Conservation (phyloP, 805 yeast genomes). For the Pichia rugopelliculosa region DNA sequence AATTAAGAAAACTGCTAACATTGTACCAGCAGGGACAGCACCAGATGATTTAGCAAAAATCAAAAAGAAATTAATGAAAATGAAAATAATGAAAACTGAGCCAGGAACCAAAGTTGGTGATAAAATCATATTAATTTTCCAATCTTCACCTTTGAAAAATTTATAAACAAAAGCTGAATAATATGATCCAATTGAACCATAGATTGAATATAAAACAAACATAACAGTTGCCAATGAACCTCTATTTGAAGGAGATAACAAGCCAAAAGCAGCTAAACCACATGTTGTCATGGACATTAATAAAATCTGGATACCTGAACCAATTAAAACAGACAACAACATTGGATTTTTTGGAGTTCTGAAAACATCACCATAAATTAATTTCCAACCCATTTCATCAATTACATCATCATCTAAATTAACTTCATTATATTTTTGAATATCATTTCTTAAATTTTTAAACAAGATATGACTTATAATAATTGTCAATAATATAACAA, state of each 20-base stretch:
- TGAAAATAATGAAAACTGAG: constrained; percentile 49
- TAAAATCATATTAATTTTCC: constrained; percentile 79
- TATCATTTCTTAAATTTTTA: constrained; percentile 77
- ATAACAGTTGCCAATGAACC: constrained; percentile 88
- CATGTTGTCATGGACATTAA: constrained; percentile 69
- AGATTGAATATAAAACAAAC: constrained; percentile 75
- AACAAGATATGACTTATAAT: constrained; percentile 73
- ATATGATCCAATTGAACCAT: constrained; percentile 79
- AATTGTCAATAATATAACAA: constrained; percentile 68
- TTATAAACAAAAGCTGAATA: constrained; percentile 82
- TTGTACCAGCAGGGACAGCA: constrained; percentile 88
- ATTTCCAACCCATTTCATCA: constrained; percentile 96
- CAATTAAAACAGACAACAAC: constrained; percentile 71
- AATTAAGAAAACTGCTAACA: constrained; percentile 68
- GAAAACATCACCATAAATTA: constrained; percentile 92
- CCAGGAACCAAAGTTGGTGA: constrained; percentile 90
- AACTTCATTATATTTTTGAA: constrained; percentile 80
- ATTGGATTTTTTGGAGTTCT: constrained; percentile 69
- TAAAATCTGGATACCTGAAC: constrained; percentile 81
- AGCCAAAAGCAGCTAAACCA: constrained; percentile 78
- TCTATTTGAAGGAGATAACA: constrained; percentile 88
- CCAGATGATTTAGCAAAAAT: constrained; percentile 79
- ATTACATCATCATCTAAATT: constrained; percentile 80
- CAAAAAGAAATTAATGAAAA: constrained; percentile 75
- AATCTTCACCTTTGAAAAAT: constrained; percentile 83